phyloP scores from a whole-genome alignment of 2,329 filamentous ascomycete species.

The Colletotrichum sp. region DNA sequence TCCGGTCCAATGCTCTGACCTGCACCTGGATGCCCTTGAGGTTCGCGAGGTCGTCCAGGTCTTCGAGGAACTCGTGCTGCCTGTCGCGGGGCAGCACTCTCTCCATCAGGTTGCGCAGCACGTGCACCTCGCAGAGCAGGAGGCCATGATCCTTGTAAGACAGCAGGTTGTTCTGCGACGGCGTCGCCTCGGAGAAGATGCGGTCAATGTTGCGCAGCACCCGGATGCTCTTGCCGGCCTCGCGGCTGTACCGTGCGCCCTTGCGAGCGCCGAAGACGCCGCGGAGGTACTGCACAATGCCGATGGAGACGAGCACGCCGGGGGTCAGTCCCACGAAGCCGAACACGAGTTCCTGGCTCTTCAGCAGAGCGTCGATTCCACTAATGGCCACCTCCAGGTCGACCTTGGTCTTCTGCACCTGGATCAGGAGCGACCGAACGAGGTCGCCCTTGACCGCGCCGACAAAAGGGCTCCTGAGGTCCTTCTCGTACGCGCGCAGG shows the following conservation, averaged over 20 bases:
- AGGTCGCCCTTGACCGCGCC: conserved; percentile 87
- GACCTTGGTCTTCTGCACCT: conserved; percentile 98
- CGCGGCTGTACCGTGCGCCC: conserved; percentile 68
- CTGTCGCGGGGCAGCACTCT: conserved; percentile 75
- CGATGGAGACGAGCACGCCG: conserved; percentile 84
- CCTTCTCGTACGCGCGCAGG: conserved; percentile 87
- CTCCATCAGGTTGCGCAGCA: conserved; percentile 73
- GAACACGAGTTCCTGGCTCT: conserved; percentile 96
- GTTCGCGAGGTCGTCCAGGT: conserved; percentile 85
- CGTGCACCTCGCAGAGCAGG: conserved; percentile 87
- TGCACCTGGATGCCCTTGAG: conserved; percentile 81
- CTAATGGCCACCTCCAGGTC: conserved; percentile 96
- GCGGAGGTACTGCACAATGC: conserved; percentile 73
- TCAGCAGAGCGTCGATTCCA: conserved; percentile 91
- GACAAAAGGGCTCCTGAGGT: conserved; percentile 80
- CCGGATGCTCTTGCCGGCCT: conserved; percentile 74
- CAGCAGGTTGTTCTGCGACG: conserved; percentile 74
- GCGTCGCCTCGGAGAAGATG: conserved; percentile 71
- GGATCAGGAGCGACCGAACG: conserved; percentile 88
- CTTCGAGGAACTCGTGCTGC: conserved; percentile 85
- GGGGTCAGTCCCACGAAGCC: conserved; percentile 96
- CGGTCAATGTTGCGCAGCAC: conserved; percentile 89
- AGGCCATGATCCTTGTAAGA: conserved; percentile 93
- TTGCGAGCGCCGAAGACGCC: conserved; percentile 72
- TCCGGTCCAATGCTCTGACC: conserved; percentile 78